A percentile compares a stretch with the other conserved stretches of the same genome.
These are phyloP conservation scores for Cercospora canescens DNA, from an alignment of 2,329 filamentous ascomycete species.

Conservation along the genomic window DNA sequence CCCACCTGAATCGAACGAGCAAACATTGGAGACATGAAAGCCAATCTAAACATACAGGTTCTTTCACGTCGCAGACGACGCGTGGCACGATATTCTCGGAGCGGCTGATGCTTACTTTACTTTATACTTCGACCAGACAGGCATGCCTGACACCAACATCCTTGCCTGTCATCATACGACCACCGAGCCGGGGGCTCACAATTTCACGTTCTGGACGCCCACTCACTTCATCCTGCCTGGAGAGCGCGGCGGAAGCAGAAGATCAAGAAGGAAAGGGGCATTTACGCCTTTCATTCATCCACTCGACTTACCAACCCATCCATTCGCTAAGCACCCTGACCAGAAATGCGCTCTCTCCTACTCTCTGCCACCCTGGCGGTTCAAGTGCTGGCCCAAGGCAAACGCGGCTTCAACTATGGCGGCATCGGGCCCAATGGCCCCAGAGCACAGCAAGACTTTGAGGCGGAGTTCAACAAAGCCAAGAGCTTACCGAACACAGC, in stretches of 20 bases:
- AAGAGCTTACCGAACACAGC: slow-evolving; percentile 61
- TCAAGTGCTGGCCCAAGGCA: slow-evolving; percentile 38
- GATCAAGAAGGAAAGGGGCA: background rate
- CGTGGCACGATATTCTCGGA: background rate
- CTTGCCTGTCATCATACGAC: background rate
- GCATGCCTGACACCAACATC: background rate
- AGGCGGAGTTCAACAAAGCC: slow-evolving; percentile 68
- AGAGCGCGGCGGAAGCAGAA: background rate
- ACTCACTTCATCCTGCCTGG: background rate
- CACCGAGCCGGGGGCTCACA: background rate
- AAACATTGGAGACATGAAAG: background rate
- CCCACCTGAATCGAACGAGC: background rate
- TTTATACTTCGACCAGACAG: background rate
- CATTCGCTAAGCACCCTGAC: background rate
- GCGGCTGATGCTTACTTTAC: background rate
- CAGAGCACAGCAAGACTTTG: slow-evolving; percentile 66
- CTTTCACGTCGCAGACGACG: background rate
- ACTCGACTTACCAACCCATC: background rate
- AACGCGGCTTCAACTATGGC: slow-evolving; percentile 74
- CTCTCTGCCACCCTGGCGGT: slow-evolving; percentile 29
- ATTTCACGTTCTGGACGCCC: background rate
- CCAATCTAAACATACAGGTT: background rate
- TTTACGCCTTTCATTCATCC: background rate
- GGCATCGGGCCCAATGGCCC: slow-evolving; percentile 60
- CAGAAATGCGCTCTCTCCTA: background rate